Evolutionary conservation across 768 basidiomycete genomes (phyloP), one percentile per base, ranked within the genome.

Genomic region (Boletus rufocinnamomeus): DNA sequence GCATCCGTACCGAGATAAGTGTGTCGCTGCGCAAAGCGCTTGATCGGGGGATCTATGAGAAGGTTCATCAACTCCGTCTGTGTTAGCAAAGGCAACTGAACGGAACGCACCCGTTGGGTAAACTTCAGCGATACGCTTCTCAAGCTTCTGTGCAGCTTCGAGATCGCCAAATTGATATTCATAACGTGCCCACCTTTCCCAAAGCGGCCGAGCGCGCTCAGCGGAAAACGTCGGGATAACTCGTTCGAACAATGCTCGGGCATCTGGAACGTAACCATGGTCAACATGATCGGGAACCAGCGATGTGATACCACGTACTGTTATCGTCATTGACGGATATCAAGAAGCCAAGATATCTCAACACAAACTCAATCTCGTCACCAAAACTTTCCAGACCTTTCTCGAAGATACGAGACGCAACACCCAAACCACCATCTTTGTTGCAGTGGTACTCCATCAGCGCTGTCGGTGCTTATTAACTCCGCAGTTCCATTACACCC

Each of bases 91-190:
- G 23, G 54, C 43, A 49, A 50, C 17, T 1, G 19, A 34, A 44
- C 3, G 48, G 10, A 11, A 73, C 84, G 41, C 60, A 93, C 94
- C 93, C 50, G 84, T 84, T 0, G 94, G 87, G 73, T 93, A 98
- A 1, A 87, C 85, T 59, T 98, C 95, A 1, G 88, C 79, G 65
- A 98, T 90, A 9, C 97, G 84, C 60, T 87, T 86, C 72, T 97
- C 95, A 48, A 98, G 83, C 73, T 95, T 93, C 64, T 91, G 86
- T 3, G 91, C 84, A 2, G 91, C 89, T 44, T 91, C 87, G 37
- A 95, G 78, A 73, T 95, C 93, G n/a, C 93, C 93, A 67, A 91
- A 98, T 66, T 92, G 88, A 75, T 95, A 98, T 72, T 97, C 93
- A 75, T 96, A 96, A 55, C 89, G 82, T 5, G 94, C 88, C 97